Evolutionary conservation across 1,284 basidiomycete species (phyloP), one percentile per base, ranked within the genome.

Genomic region (Veloporphyrellus conicus): DNA sequence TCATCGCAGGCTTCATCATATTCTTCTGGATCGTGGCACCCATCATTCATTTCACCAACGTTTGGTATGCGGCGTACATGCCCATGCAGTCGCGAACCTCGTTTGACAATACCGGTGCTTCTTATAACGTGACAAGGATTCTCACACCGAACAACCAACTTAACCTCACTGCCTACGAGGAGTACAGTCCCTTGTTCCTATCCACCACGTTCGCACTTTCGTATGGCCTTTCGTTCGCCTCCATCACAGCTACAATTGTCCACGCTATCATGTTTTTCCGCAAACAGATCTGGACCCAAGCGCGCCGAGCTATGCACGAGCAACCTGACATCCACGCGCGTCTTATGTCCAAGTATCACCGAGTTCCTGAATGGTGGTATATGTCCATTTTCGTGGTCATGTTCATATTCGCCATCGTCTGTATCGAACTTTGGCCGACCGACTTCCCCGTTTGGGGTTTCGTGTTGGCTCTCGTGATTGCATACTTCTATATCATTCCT

Each of bases 111-210:
- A 77, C 74, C 20, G 90, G 87, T 7, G 46, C 62, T 3, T 29
- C 67, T 2, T 97, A 94, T 73, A 74, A 94, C 55, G 78, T 91
- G 6, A 62, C 71, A 2, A 68, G 70, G 6, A 84, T 97, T 34
- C 68, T 93, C 36, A 81, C 70, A 14, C 43, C 70, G 0, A 72
- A 83, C 27, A 62, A 71, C 8, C 72, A 73, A 2, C 73, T 94
- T 50, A 79, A 91, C 63, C 38, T 72, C 22, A 69, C 69, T 1
- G 84, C 79, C 1, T 96, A 94, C 67, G 63, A 78, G 47, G 70
- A 64, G 1, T 97, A 97, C 62, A 92, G 88, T 49, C 91, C 90
- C 0, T 68, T 94, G 1, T 95, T 85, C 69, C 73, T 96, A 19
- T 83, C 90, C 11, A 78, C 79, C 2, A 77, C 82, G 0, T 87